Conservation (phyloP, 1,284 basidiomycete species). For the Veloporphyrellus conicus region DNA sequence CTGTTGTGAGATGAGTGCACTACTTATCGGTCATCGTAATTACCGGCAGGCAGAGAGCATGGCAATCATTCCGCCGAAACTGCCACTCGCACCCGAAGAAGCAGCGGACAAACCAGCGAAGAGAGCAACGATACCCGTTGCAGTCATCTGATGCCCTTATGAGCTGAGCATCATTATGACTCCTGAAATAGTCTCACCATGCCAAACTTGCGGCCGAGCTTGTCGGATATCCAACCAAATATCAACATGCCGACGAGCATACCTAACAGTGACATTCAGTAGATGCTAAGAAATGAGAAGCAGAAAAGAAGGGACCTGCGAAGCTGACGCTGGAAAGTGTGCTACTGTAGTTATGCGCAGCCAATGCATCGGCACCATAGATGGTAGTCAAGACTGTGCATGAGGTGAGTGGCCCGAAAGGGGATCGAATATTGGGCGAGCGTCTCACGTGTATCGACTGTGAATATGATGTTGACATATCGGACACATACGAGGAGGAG, state of each 20-base stretch:
- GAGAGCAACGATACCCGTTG: slow-evolving; percentile 72
- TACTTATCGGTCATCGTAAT: slow-evolving; percentile 10
- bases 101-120: slow-evolving; percentile 82
- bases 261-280: slow-evolving; percentile 13
- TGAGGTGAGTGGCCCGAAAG: slow-evolving; percentile 1
- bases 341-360: slow-evolving; percentile 53
- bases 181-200: slow-evolving; percentile 51
- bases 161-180: background rate
- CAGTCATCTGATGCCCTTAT: slow-evolving; percentile 55
- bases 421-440: background rate
- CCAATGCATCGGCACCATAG: slow-evolving; percentile 54
- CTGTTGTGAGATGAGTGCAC: background rate
- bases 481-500: background rate
- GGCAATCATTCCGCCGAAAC: slow-evolving; percentile 63
- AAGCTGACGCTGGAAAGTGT: slow-evolving; percentile 67
- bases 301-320: slow-evolving; percentile 47
- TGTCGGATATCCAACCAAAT: slow-evolving; percentile 80
- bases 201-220: slow-evolving; percentile 82
- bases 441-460: slow-evolving; percentile 52
- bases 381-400: slow-evolving; percentile 61
- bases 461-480: slow-evolving; percentile 6
- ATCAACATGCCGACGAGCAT: slow-evolving; percentile 78
- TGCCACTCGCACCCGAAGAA: slow-evolving; percentile 75
- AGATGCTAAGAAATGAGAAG: background rate
- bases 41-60: slow-evolving; percentile 81